phyloP scores from a whole-genome alignment of 345 rosid species.

The Triadica sebifera region DNA sequence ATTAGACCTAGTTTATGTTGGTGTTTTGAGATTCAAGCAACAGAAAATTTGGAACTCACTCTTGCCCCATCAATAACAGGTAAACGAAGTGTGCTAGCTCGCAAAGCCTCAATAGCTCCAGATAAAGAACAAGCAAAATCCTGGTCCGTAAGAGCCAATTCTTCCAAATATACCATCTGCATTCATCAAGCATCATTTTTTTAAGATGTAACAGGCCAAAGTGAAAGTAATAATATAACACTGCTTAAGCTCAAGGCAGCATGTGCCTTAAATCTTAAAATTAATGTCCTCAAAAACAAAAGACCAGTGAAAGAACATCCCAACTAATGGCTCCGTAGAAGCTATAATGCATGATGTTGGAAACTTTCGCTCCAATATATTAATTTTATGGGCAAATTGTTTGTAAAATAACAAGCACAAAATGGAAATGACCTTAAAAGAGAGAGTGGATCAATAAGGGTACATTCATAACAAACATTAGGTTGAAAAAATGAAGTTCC shows the following conservation, averaged over 20 bases:
- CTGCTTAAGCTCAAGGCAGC: background rate
- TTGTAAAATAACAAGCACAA: background rate
- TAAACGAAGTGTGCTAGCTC: slow-evolving; percentile 80
- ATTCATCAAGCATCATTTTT: slow-evolving; percentile 17
- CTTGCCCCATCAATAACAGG: slow-evolving; percentile 78
- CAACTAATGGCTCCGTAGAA: background rate
- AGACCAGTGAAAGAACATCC: background rate
- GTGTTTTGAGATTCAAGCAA: background rate
- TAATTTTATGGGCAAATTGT: background rate
- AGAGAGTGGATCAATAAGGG: background rate
- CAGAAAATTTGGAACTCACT: slow-evolving; percentile 36
- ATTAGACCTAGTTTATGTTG: slow-evolving; percentile 7
- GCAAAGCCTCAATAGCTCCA: slow-evolving; percentile 73
- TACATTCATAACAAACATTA: background rate
- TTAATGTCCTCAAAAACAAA: background rate
- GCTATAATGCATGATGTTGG: background rate
- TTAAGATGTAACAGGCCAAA: background rate
- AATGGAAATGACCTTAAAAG: background rate
- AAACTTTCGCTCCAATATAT: background rate
- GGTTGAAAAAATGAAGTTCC: background rate
- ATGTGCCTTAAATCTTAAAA: background rate
- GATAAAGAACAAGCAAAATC: slow-evolving; percentile 63
- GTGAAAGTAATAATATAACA: background rate
- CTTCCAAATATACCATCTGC: slow-evolving; percentile 69
- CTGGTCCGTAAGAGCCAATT: slow-evolving; percentile 51